Percentiles rank a stretch among this genome's conserved stretches.
Conservation (phyloP, 1,139 yeast species). For the Suhomyces ambrosiae region DNA sequence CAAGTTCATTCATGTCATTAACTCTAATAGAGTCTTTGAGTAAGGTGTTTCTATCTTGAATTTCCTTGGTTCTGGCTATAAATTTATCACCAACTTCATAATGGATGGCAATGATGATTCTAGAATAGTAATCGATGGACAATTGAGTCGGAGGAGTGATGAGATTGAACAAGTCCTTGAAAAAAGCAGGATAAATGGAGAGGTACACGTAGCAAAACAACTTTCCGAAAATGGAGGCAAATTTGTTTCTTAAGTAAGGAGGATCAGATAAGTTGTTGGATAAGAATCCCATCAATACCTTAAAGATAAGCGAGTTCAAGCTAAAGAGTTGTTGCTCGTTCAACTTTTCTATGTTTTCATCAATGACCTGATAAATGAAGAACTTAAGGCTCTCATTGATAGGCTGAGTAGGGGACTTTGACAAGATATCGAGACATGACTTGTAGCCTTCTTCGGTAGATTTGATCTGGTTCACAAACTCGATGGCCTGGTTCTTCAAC, state of each 20-base stretch:
- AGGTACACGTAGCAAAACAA: slow-evolving; percentile 70
- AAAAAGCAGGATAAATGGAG: slow-evolving; percentile 63
- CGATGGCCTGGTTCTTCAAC: slow-evolving; percentile 81
- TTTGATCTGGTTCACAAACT: slow-evolving; percentile 75
- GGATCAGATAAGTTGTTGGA: slow-evolving; percentile 49
- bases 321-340: slow-evolving; percentile 43
- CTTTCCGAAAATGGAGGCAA: slow-evolving; percentile 71
- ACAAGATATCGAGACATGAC: slow-evolving; percentile 67
- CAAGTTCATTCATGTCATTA: slow-evolving; percentile 70
- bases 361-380: slow-evolving; percentile 80
- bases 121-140: slow-evolving; percentile 74
- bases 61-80: slow-evolving; percentile 64
- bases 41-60: slow-evolving; percentile 64
- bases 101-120: slow-evolving; percentile 76
- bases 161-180: slow-evolving; percentile 61
- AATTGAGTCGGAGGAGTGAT: slow-evolving; percentile 39
- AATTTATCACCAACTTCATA: slow-evolving; percentile 92
- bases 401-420: slow-evolving; percentile 24
- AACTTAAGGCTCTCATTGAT: slow-evolving; percentile 63
- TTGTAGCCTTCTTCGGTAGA: slow-evolving; percentile 79
- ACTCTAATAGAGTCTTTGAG: slow-evolving; percentile 82
- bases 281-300: slow-evolving; percentile 36
- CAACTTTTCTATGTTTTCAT: slow-evolving; percentile 59
- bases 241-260: slow-evolving; percentile 71
- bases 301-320: slow-evolving; percentile 46